Evolutionary conservation across 179 eudicot genomes (phyloP).

Genomic region (Patellifolia procumbens): DNA sequence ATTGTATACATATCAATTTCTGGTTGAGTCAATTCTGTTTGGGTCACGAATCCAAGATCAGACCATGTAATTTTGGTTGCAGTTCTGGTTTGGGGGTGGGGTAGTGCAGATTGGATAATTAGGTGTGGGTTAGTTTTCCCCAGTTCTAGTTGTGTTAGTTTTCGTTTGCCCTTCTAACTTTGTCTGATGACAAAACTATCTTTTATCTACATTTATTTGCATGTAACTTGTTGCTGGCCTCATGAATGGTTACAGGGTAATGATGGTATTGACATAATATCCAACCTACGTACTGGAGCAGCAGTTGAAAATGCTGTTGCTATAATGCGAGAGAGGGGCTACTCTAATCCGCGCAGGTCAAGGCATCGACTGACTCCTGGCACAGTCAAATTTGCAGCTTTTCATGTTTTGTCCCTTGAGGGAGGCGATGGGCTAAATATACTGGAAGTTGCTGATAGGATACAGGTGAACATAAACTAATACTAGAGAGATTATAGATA

Average conservation of each 20-base stretch:
- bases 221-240: constrained; percentile 15
- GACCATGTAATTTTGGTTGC: not conserved
- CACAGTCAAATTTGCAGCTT: constrained; percentile 95
- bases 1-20: not conserved
- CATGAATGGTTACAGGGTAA: constrained; percentile 47
- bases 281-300: constrained; percentile 73
- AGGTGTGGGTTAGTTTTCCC: not conserved
- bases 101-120: not conserved
- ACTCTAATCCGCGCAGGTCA: constrained; percentile 73
- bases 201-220: not conserved
- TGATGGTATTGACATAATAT: constrained; percentile 63
- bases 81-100: not conserved
- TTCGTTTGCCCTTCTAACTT: not conserved
- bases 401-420: constrained; percentile 82
- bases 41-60: not conserved
- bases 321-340: constrained; percentile 81
- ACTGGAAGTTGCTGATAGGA: constrained; percentile 84
- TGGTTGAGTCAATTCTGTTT: not conserved
- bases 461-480: constrained; percentile 53
- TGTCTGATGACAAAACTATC: no score
- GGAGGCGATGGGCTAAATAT: constrained; percentile 79
- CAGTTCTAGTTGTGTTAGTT: not conserved
- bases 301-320: constrained; percentile 88
- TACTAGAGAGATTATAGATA: not conserved
- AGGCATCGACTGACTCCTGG: constrained; percentile 97